phyloP scores from a whole-genome alignment of 306 rosid species.

The Castanea mollissima region DNA sequence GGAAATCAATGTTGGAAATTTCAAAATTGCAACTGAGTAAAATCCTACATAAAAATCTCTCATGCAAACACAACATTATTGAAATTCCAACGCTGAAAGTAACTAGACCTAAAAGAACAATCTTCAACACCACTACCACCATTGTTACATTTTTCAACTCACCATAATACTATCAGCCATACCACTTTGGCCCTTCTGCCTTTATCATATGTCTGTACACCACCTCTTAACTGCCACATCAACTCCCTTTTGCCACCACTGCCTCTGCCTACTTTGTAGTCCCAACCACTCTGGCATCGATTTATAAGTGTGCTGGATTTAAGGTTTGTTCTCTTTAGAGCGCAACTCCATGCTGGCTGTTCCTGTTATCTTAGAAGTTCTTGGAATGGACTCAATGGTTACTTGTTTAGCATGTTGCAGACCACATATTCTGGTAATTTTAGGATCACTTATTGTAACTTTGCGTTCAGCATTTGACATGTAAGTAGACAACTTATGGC shows the following conservation, averaged over 20 bases:
- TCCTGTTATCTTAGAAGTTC: background rate
- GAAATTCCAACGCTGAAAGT: background rate
- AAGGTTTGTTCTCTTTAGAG: background rate
- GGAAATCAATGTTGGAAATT: no score
- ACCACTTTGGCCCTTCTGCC: background rate
- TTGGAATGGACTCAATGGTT: background rate
- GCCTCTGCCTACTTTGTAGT: background rate
- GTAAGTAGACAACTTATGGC: no score
- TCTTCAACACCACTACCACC: background rate
- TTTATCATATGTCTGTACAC: background rate
- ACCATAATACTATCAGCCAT: background rate
- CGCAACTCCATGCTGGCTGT: background rate
- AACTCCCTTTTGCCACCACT: background rate
- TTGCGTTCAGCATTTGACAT: background rate
- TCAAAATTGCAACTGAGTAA: no score
- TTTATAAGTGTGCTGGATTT: background rate
- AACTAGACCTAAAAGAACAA: background rate
- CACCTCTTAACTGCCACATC: background rate
- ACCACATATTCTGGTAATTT: background rate
- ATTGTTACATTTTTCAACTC: background rate
- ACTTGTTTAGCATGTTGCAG: background rate
- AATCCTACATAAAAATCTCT: no score
- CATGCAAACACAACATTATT: background rate
- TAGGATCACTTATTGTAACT: background rate
- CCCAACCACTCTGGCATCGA: background rate